Evolutionary conservation across 192 early-diverging fungal species (phyloP).

Genomic region (Rhizoclosmatium globosum): DNA sequence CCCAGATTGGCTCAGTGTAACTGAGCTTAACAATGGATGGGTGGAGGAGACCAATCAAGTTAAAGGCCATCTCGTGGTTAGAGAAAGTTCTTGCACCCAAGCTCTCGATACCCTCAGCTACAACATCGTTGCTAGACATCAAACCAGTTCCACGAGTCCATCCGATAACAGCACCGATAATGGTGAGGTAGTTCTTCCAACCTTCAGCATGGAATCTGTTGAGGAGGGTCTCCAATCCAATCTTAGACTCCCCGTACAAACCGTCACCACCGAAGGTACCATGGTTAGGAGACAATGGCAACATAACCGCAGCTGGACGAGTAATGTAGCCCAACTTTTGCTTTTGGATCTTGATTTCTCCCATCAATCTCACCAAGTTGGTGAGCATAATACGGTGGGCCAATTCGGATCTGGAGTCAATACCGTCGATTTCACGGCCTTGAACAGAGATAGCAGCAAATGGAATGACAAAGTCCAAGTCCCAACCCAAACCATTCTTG

Average conservation of each 20-base stretch:
- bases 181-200: conserved; percentile 87
- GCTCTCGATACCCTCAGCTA: conserved; percentile 87
- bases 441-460: conserved; percentile 94
- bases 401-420: conserved; percentile 90
- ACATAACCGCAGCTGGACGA: conserved; percentile 85
- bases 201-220: conserved; percentile 90
- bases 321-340: conserved; percentile 76
- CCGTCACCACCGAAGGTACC: conserved; percentile 94
- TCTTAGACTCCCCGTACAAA: conserved; percentile 94
- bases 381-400: conserved; percentile 95
- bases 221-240: conserved; percentile 90
- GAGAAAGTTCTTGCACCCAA: conserved; percentile 93
- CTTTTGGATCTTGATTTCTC: conserved; percentile 87
- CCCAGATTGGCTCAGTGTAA: conserved; percentile 82
- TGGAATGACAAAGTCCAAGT: conserved; percentile 93
- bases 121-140: conserved; percentile 91
- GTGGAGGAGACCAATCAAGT: conserved; percentile 87
- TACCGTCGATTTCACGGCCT: conserved; percentile 83
- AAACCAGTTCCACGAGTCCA: conserved; percentile 98
- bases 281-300: conserved; percentile 97
- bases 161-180: conserved; percentile 93
- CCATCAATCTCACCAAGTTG: conserved; percentile 87
- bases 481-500: conserved; percentile 82
- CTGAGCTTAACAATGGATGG: conserved; percentile 77
- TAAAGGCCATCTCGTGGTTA: conserved; percentile 92